phyloP scores from a whole-genome alignment of 768 basidiomycete species.

The Inosperma sp. region DNA sequence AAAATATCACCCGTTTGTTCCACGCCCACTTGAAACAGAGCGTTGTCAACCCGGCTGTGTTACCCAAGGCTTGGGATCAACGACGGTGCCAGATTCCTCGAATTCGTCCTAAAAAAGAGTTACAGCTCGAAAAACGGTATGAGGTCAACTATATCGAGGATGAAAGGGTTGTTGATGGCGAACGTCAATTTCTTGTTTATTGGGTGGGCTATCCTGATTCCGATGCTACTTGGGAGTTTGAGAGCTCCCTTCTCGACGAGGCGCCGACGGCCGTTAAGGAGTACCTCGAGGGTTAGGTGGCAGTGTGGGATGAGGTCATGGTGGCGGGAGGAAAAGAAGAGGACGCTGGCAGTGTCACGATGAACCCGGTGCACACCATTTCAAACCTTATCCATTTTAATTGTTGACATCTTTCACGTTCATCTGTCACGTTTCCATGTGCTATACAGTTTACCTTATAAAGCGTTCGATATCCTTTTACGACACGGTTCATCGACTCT shows the following conservation, averaged over 20 bases:
- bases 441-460: too few relatives aligned
- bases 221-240: slow-evolving; percentile 59
- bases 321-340: too few relatives aligned
- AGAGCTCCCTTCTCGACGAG: slow-evolving; percentile 42
- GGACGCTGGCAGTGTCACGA: too few relatives aligned
- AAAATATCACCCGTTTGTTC: slow-evolving; percentile 37
- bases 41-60: slow-evolving; percentile 21
- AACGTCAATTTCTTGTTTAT: slow-evolving; percentile 42
- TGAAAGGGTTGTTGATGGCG: slow-evolving; percentile 33
- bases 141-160: slow-evolving; percentile 32
- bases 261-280: slow-evolving; percentile 42
- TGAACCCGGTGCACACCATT: too few relatives aligned
- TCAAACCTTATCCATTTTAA: too few relatives aligned
- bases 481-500: too few relatives aligned
- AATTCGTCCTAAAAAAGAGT: slow-evolving; percentile 35
- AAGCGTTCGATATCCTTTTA: too few relatives aligned
- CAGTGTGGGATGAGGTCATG: background rate
- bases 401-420: too few relatives aligned
- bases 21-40: slow-evolving; percentile 18
- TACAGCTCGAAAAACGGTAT: slow-evolving; percentile 43
- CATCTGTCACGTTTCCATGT: too few relatives aligned
- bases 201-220: slow-evolving; percentile 52
- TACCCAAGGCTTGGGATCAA: slow-evolving; percentile 57
- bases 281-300: slow-evolving; percentile 27
- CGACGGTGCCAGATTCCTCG: slow-evolving; percentile 38